A percentile compares a stretch with the other conserved stretches of the same genome.
Conservation (phyloP, 1,139 yeast species). For the Oligophagozyma castellii region DNA sequence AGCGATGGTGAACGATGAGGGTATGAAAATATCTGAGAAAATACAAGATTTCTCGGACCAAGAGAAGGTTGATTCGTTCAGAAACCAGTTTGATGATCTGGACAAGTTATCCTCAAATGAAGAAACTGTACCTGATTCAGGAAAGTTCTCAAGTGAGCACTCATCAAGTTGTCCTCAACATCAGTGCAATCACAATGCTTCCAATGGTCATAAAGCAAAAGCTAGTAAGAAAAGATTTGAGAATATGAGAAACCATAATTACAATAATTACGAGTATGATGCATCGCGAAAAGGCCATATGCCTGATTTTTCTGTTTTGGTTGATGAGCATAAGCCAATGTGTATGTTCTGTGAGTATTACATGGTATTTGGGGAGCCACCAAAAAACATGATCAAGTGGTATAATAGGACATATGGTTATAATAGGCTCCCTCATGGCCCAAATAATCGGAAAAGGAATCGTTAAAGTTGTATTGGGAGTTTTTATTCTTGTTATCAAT, state of each 20-base stretch:
- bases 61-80: background rate
- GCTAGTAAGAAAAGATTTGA: constrained; percentile 2
- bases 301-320: constrained; percentile 19
- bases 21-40: constrained; percentile 11
- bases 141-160: constrained; percentile 2
- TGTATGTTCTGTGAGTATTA: constrained; percentile 54
- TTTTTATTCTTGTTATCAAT: background rate
- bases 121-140: constrained; percentile 2
- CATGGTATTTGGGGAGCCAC: constrained; percentile 40
- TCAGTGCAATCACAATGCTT: constrained; percentile 3
- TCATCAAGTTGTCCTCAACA: constrained; percentile 9
- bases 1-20: constrained; percentile 10
- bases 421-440: constrained; percentile 11
- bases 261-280: constrained; percentile 12
- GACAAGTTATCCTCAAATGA: constrained; percentile 2
- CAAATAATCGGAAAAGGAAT: constrained; percentile 10
- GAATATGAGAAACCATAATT: constrained; percentile 8
- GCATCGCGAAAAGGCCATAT: constrained; percentile 5
- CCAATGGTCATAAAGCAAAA: background rate
- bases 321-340: constrained; percentile 15
- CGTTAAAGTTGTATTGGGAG: constrained; percentile 4
- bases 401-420: constrained; percentile 27
- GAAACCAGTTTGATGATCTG: background rate
- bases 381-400: constrained; percentile 35
- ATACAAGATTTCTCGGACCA: background rate